Percentiles rank a stretch among this genome's conserved stretches.
Conservation (phyloP, 2,329 filamentous ascomycete genomes). For the Tetracladium maxilliforme region DNA sequence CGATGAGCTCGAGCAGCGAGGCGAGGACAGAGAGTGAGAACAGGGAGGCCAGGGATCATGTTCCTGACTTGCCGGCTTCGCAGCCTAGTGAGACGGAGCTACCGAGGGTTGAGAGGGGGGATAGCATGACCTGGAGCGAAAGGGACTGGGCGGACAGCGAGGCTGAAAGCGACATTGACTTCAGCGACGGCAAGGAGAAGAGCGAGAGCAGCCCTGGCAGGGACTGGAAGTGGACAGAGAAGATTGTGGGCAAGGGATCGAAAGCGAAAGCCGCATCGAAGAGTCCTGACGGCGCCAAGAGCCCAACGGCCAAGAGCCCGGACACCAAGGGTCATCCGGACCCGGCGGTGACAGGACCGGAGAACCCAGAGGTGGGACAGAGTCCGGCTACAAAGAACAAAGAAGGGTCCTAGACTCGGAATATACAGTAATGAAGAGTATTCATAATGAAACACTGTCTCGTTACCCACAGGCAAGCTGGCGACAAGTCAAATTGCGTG, state of each 20-base stretch:
- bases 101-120: constrained; percentile 14
- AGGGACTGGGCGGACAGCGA: constrained; percentile 44
- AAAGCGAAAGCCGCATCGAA: not conserved
- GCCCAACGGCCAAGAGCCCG: no score
- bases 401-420: no score
- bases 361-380: no score
- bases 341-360: no score
- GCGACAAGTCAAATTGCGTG: no score
- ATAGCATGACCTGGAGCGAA: constrained; percentile 53
- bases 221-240: constrained; percentile 39
- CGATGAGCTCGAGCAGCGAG: constrained; percentile 11
- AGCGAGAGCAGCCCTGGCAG: constrained; percentile 8
- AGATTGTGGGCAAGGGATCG: constrained; percentile 30
- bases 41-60: constrained; percentile 23
- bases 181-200: constrained; percentile 10
- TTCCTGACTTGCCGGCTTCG: constrained; percentile 11
- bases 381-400: no score
- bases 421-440: no score
- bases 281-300: no score
- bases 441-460: no score
- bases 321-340: no score
- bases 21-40: constrained; percentile 29
- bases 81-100: constrained; percentile 4
- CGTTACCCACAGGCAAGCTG: no score
- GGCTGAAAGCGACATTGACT: constrained; percentile 28